Evolutionary conservation across 345 rosid species (phyloP).

Genomic region (Brassica juncea): DNA sequence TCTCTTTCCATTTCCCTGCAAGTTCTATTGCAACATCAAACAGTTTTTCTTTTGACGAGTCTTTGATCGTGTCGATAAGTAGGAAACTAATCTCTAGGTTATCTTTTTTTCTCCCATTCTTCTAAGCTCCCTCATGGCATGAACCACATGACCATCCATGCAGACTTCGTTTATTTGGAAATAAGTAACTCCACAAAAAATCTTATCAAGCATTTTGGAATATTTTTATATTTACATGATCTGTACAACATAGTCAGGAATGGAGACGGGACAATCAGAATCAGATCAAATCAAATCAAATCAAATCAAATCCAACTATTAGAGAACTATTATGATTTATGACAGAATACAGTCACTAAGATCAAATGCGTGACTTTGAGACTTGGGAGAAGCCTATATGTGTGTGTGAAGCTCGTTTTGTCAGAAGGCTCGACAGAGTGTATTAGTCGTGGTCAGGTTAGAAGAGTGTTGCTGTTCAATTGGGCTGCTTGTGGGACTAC

Average conservation of each 20-base stretch:
- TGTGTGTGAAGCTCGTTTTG: slow-evolving; percentile 16
- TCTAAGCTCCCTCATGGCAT: too few species aligned
- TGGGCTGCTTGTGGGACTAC: slow-evolving; percentile 71
- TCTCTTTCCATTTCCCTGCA: background rate
- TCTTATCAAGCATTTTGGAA: slow-evolving; percentile 1
- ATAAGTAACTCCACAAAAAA: background rate
- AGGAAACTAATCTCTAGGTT: too few species aligned
- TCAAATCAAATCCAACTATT: slow-evolving; percentile 29
- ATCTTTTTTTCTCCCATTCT: too few species aligned
- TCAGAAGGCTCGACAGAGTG: slow-evolving; percentile 91
- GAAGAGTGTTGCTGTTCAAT: slow-evolving; percentile 88
- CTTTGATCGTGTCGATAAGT: background rate
- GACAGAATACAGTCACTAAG: slow-evolving; percentile 16
- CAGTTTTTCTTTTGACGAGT: background rate
- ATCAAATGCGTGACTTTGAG: slow-evolving; percentile 4
- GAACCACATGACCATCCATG: background rate
- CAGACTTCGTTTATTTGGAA: background rate
- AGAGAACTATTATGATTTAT: slow-evolving; percentile 20
- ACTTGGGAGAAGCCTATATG: slow-evolving; percentile 6
- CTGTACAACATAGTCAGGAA: slow-evolving; percentile 37
- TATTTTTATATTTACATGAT: slow-evolving; percentile 36
- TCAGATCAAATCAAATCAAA: slow-evolving; percentile 25
- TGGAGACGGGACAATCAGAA: background rate
- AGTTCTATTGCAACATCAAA: background rate
- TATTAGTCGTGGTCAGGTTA: slow-evolving; percentile 77